phyloP scores from a whole-genome alignment of 768 basidiomycete genomes.

The Psilocybe sp. region DNA sequence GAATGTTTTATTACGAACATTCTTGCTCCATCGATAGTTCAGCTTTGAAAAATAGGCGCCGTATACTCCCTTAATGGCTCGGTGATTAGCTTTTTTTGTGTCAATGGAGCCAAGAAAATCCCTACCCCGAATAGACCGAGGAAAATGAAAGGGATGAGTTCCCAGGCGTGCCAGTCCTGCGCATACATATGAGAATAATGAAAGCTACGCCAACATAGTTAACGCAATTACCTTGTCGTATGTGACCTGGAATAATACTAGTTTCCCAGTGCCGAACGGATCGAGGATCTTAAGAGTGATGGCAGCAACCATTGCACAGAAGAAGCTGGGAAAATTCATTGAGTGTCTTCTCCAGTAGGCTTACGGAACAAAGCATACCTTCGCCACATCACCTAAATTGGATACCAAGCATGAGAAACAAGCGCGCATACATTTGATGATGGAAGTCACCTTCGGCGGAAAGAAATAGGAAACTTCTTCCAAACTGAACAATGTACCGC shows the following conservation, averaged over 20 bases:
- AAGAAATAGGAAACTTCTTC: slow-evolving; percentile 98
- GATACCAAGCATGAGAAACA: slow-evolving; percentile 2
- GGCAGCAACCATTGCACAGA: slow-evolving; percentile 97
- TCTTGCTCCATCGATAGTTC: slow-evolving; percentile 84
- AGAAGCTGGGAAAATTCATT: slow-evolving; percentile 59
- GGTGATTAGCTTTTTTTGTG: background rate
- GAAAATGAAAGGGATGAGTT: slow-evolving; percentile 80
- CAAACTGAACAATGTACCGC: slow-evolving; percentile 87
- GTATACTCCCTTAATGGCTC: slow-evolving; percentile 69
- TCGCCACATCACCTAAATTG: slow-evolving; percentile 84
- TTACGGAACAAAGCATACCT: slow-evolving; percentile 44
- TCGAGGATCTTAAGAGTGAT: slow-evolving; percentile 91
- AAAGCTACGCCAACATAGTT: background rate
- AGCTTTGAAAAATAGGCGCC: slow-evolving; percentile 92
- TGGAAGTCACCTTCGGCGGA: slow-evolving; percentile 71
- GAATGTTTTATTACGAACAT: slow-evolving; percentile 82
- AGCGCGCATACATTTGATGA: background rate
- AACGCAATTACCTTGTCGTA: slow-evolving; percentile 66
- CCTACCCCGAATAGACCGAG: slow-evolving; percentile 88
- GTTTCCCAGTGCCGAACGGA: slow-evolving; percentile 93
- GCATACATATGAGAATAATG: background rate
- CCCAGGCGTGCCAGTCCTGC: slow-evolving; percentile 91
- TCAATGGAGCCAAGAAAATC: slow-evolving; percentile 8
- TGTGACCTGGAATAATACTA: slow-evolving; percentile 89
- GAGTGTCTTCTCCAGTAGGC: background rate